A percentile compares a stretch with the other conserved stretches of the same genome.
phyloP scores from a whole-genome alignment of 2,329 filamentous ascomycete species.

The Paraphoma sp. region DNA sequence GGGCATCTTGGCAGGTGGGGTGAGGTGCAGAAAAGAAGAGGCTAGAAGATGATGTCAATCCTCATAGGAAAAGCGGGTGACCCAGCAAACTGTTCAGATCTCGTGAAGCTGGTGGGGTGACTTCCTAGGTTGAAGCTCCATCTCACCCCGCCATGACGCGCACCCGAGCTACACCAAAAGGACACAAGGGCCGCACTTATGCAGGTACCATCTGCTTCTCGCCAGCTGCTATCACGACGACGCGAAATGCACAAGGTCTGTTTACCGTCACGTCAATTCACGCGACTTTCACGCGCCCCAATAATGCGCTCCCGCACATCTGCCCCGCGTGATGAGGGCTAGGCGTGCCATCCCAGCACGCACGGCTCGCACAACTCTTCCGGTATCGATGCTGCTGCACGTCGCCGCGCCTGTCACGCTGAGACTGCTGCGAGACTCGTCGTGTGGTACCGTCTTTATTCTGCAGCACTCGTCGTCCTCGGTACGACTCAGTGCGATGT shows the following conservation, averaged over 20 bases:
- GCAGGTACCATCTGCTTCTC: slow-evolving; percentile 4
- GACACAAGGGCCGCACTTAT: slow-evolving; percentile 1
- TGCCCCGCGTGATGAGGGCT: not conserved
- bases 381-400: slow-evolving; percentile 2
- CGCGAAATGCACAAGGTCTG: not conserved
- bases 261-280: not conserved
- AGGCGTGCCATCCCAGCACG: not conserved
- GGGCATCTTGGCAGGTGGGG: slow-evolving; percentile 52
- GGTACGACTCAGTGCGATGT: not conserved
- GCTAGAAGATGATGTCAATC: not conserved
- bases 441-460: slow-evolving; percentile 1
- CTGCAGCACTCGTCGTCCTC: not conserved
- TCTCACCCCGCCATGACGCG: slow-evolving; percentile 2
- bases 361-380: not conserved
- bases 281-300: slow-evolving; percentile 6
- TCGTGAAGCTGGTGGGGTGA: slow-evolving; percentile 1
- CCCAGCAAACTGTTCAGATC: not conserved
- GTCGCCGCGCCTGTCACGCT: slow-evolving; percentile 6
- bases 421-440: slow-evolving; percentile 9
- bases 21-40: slow-evolving; percentile 5
- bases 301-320: not conserved
- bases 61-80: not conserved
- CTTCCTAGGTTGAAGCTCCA: not conserved
- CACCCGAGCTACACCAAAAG: not conserved
- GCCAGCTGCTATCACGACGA: too few relatives aligned